These are phyloP conservation scores for Scenedesmus sp. DNA, from an alignment of 163 green algal genomes.

Conservation along the genomic window DNA sequence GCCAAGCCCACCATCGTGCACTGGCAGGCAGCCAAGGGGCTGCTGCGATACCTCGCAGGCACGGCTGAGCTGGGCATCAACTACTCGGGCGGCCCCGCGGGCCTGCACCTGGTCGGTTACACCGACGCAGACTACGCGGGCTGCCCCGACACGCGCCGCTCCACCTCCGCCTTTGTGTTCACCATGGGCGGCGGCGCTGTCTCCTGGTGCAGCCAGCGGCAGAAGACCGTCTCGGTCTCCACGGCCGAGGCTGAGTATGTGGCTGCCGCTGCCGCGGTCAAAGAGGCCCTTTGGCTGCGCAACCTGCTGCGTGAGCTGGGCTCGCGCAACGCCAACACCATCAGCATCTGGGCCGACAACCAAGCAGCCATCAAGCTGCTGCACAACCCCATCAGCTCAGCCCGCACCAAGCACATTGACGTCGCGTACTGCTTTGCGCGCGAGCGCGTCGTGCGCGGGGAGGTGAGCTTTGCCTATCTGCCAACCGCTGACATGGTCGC, in stretches of 20 bases:
- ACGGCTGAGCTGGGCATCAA: conserved; percentile 28
- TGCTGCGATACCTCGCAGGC: conserved; percentile 47
- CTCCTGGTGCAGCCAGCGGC: conserved; percentile 51
- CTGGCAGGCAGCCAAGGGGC: conserved; percentile 46
- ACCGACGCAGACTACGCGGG: conserved; percentile 51
- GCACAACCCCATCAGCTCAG: conserved; percentile 19
- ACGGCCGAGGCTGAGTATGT: conserved; percentile 63
- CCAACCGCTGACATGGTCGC: conserved; percentile 23
- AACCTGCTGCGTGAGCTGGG: conserved; percentile 45
- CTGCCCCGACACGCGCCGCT: conserved; percentile 36
- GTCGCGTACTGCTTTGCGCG: conserved; percentile 46
- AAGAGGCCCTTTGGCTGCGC: conserved; percentile 52
- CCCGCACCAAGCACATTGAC: conserved; percentile 53
- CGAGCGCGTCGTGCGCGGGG: conserved; percentile 35
- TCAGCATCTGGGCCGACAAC: conserved; percentile 5
- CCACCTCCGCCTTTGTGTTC: conserved; percentile 55
- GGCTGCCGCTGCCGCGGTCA: conserved; percentile 40
- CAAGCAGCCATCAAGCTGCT: conserved; percentile 3
- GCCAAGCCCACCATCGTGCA: conserved; percentile 30
- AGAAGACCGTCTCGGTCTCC: conserved; percentile 53
- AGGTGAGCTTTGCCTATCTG: conserved; percentile 2
- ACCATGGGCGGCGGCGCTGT: conserved; percentile 37
- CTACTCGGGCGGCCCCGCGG: neutral
- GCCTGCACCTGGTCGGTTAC: conserved; percentile 37
- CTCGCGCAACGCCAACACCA: neutral